These are phyloP conservation scores for Achlya hypogyna DNA, from an alignment of 352 stramenopile genomes.

Conservation along the genomic window DNA sequence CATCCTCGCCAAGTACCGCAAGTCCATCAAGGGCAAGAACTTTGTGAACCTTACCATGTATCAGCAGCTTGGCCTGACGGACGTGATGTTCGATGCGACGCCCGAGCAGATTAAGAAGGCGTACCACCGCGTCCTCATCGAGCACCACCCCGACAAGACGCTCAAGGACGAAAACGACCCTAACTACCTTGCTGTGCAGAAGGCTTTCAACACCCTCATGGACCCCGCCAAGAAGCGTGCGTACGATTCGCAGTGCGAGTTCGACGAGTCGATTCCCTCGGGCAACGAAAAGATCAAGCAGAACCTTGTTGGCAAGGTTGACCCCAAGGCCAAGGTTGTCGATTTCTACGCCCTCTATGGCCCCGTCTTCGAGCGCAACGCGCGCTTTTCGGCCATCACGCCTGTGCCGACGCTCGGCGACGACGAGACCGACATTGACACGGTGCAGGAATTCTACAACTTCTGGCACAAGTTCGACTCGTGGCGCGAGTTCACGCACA, in stretches of 20 bases:
- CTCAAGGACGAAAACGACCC: slow-evolving; percentile 84
- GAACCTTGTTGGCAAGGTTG: slow-evolving; percentile 42
- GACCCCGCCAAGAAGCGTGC: slow-evolving; percentile 73
- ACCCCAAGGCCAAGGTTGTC: background rate
- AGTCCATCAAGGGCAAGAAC: slow-evolving; percentile 71
- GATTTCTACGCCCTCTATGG: slow-evolving; percentile 83
- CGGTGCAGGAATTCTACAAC: slow-evolving; percentile 79
- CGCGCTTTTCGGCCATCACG: slow-evolving; percentile 72
- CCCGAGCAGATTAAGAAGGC: slow-evolving; percentile 82
- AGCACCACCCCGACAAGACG: slow-evolving; percentile 84
- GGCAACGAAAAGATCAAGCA: slow-evolving; percentile 71
- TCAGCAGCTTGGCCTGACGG: slow-evolving; percentile 65
- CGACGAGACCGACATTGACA: slow-evolving; percentile 49
- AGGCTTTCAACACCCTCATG: slow-evolving; percentile 72
- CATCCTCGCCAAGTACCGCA: slow-evolving; percentile 69
- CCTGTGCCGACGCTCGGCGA: slow-evolving; percentile 61
- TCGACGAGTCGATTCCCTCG: slow-evolving; percentile 69
- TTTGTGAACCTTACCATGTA: slow-evolving; percentile 82
- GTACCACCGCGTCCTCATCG: slow-evolving; percentile 81
- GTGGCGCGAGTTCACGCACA: slow-evolving; percentile 77
- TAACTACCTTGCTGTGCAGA: slow-evolving; percentile 82
- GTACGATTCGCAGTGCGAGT: slow-evolving; percentile 83
- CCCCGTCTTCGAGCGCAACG: slow-evolving; percentile 65
- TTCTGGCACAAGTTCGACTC: slow-evolving; percentile 87
- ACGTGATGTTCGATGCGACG: slow-evolving; percentile 72